A percentile compares a stretch with the other conserved stretches of the same genome.
phyloP scores from a whole-genome alignment of 1,139 yeast genomes.

The Debaryomycetaceae sp. region DNA sequence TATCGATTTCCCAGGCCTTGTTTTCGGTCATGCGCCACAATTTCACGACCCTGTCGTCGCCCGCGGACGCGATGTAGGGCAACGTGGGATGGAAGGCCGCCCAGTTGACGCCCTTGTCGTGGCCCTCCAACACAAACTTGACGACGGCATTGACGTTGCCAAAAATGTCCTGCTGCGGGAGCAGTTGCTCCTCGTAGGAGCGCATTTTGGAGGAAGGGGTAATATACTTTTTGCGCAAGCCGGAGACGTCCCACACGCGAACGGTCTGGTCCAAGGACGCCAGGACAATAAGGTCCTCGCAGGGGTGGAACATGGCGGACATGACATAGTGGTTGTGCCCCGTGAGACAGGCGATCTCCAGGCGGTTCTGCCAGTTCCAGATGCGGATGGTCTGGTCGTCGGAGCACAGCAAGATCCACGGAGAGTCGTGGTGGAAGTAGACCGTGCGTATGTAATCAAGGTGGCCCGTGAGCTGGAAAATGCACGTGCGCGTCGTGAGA shows the following conservation, averaged over 20 bases:
- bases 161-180: slow-evolving; percentile 83
- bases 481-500: slow-evolving; percentile 77
- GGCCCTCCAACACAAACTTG: slow-evolving; percentile 94
- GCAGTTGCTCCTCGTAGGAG: slow-evolving; percentile 70
- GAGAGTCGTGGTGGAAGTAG: slow-evolving; percentile 89
- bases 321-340: slow-evolving; percentile 98
- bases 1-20: slow-evolving; percentile 98
- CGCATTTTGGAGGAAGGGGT: slow-evolving; percentile 48
- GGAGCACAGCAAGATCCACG: slow-evolving; percentile 94
- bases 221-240: slow-evolving; percentile 89
- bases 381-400: slow-evolving; percentile 98
- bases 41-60: slow-evolving; percentile 92
- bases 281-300: slow-evolving; percentile 87
- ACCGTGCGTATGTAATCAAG: slow-evolving; percentile 93
- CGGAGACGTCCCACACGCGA: slow-evolving; percentile 97
- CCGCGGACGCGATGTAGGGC: slow-evolving; percentile 91
- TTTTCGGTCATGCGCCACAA: slow-evolving; percentile 98
- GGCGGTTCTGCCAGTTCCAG: slow-evolving; percentile 99
- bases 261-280: slow-evolving; percentile 98
- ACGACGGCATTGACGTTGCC: slow-evolving; percentile 93
- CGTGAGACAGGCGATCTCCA: slow-evolving; percentile 92
- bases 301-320: slow-evolving; percentile 97
- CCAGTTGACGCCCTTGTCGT: slow-evolving; percentile 97
- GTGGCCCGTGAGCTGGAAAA: slow-evolving; percentile 87
- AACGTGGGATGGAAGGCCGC: slow-evolving; percentile 95